phyloP scores from a whole-genome alignment of 257 asterid genomes.

The Fraxinus excelsior region DNA sequence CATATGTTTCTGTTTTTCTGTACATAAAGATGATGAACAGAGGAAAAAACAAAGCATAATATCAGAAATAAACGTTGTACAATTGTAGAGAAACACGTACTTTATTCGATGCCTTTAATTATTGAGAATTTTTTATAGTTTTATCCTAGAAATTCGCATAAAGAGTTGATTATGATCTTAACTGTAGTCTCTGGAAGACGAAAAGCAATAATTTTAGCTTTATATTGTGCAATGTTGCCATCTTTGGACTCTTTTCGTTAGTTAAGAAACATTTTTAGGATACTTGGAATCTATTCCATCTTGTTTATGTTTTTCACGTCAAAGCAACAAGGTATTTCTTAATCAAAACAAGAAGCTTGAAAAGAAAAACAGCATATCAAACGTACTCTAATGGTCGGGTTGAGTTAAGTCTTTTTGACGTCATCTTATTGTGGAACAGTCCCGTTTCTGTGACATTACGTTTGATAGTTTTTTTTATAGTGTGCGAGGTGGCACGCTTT shows the following conservation, averaged over 20 bases:
- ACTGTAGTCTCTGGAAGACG: too few species aligned
- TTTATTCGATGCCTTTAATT: constrained; percentile 19
- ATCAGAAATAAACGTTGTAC: background rate
- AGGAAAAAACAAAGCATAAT: constrained; percentile 18
- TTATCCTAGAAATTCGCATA: constrained; percentile 11
- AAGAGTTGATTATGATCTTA: too few species aligned
- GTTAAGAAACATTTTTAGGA: constrained; percentile 43
- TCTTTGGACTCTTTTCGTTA: constrained; percentile 42
- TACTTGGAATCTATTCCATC: constrained; percentile 30
- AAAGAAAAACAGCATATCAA: background rate
- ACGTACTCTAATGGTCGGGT: too few species aligned
- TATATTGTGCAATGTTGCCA: constrained; percentile 41
- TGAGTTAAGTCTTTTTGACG: background rate
- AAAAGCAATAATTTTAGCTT: too few species aligned
- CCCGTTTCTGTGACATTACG: too few species aligned
- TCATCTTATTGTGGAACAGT: background rate
- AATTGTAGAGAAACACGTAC: background rate
- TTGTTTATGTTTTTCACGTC: too few species aligned
- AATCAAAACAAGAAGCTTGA: background rate
- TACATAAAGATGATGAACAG: constrained; percentile 32
- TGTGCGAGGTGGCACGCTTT: too few species aligned
- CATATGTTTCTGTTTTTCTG: background rate
- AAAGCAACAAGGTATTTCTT: background rate
- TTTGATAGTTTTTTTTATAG: too few species aligned
- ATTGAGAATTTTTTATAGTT: constrained; percentile 35